phyloP scores from a whole-genome alignment of 345 rosid species.

The Rhodamnia argentea region DNA sequence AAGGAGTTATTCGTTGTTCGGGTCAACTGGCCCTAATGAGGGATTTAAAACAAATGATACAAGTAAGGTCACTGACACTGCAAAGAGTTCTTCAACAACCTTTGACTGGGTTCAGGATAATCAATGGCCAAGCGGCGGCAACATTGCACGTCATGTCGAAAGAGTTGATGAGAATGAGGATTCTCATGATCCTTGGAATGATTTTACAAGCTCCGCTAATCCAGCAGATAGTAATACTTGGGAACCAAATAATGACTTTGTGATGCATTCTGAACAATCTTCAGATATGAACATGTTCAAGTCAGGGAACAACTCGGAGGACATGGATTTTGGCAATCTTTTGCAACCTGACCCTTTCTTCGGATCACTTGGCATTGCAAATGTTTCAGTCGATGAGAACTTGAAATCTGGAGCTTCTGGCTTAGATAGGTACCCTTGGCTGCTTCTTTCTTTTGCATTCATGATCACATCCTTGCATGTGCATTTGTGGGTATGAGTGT shows the following conservation, averaged over 20 bases:
- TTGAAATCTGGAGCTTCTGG: conserved; percentile 23
- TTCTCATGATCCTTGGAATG: conserved; percentile 57
- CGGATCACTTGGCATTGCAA: conserved; percentile 15
- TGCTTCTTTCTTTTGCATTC: not conserved
- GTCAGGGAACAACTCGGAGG: conserved; percentile 6
- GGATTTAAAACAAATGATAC: conserved; percentile 6
- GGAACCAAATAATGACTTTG: conserved; percentile 4
- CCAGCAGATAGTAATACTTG: conserved; percentile 8
- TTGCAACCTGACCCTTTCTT: conserved; percentile 30
- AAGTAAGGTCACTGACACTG: conserved; percentile 1
- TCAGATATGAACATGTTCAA: conserved; percentile 25
- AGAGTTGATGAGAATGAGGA: conserved; percentile 31
- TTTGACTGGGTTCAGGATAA: conserved; percentile 21
- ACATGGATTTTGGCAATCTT: conserved; percentile 23
- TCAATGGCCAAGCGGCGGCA: conserved; percentile 22
- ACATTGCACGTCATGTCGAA: conserved; percentile 9
- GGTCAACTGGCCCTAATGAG: conserved; percentile 10
- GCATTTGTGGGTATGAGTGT: not conserved
- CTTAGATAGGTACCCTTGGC: conserved; percentile 26
- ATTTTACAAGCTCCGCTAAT: conserved; percentile 38
- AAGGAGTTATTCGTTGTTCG: not conserved
- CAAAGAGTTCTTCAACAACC: conserved; percentile 18
- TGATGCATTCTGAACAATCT: conserved; percentile 9
- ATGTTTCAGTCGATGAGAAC: conserved; percentile 10
- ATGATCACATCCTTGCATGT: not conserved